These are phyloP conservation scores for Ochromonas danica DNA, from an alignment of 108 stramenopile species.

Conservation along the genomic window DNA sequence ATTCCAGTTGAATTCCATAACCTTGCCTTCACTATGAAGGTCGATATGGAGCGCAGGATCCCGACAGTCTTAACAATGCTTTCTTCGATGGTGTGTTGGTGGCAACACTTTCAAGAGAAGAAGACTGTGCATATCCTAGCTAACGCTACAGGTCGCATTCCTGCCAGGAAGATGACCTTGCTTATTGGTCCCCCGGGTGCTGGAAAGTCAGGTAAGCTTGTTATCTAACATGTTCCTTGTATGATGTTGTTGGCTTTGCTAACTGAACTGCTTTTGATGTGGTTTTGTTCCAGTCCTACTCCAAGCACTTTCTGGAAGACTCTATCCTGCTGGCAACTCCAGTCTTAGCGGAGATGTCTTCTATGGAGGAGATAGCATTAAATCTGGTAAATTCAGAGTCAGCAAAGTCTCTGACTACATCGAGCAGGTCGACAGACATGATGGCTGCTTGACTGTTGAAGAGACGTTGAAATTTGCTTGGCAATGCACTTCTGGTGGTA, in stretches of 20 bases:
- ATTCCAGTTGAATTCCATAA: background rate
- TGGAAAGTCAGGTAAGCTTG: background rate
- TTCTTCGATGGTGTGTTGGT: background rate
- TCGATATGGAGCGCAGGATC: background rate
- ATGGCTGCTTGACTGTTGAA: constrained; percentile 67
- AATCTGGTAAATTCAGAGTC: constrained; percentile 37
- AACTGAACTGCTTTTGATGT: background rate
- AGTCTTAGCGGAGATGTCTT: constrained; percentile 15
- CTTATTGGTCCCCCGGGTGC: too few relatives aligned
- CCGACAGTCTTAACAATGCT: background rate
- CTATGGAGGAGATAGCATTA: constrained; percentile 39
- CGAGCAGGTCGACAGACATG: constrained; percentile 70
- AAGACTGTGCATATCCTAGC: background rate
- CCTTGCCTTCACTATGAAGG: background rate
- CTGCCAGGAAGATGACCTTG: background rate
- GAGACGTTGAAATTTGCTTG: constrained; percentile 76
- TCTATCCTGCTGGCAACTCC: background rate
- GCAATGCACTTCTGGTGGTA: constrained; percentile 59
- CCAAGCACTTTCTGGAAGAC: constrained; percentile 41
- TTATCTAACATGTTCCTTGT: too few relatives aligned
- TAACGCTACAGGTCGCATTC: background rate
- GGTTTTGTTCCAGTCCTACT: background rate
- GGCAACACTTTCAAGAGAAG: background rate
- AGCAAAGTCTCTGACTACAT: constrained; percentile 53
- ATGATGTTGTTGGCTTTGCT: too few relatives aligned